These are phyloP conservation scores for Podospora australis DNA, from an alignment of 495 filamentous ascomycete species.

Conservation along the genomic window DNA sequence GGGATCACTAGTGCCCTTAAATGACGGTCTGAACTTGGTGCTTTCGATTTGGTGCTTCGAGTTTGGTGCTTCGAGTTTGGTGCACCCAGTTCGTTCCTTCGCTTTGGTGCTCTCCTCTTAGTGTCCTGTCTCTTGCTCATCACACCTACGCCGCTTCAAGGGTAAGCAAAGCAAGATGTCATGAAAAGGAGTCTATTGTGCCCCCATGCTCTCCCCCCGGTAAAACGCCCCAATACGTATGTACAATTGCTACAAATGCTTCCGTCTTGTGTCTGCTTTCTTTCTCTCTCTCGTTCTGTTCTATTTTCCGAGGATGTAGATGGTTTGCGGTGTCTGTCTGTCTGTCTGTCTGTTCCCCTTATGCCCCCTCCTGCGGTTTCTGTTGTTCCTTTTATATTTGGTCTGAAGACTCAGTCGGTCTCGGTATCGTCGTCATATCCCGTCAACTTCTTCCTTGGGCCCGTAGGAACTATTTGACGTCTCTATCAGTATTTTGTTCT, in stretches of 20 bases:
- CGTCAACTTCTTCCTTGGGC: conserved; percentile 61
- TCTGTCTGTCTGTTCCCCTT: background rate
- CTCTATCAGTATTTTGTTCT: conserved; percentile 3
- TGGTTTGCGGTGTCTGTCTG: background rate
- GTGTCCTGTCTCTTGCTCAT: too few relatives aligned
- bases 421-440: conserved; percentile 66
- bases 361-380: background rate
- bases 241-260: conserved; percentile 20
- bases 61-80: too few relatives aligned
- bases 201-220: background rate
- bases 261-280: background rate
- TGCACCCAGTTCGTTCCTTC: too few relatives aligned
- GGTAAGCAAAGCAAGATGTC: too few relatives aligned
- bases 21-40: too few relatives aligned
- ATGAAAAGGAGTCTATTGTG: background rate
- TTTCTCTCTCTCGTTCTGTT: background rate
- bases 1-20: too few relatives aligned
- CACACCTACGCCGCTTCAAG: too few relatives aligned
- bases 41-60: too few relatives aligned
- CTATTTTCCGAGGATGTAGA: background rate
- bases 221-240: conserved; percentile 25
- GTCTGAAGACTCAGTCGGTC: background rate
- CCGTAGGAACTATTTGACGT: conserved; percentile 57
- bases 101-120: too few relatives aligned
- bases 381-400: background rate